These are phyloP conservation scores for Crithidia thermophila DNA, from an alignment of 208 protist genomes.

Conservation along the genomic window DNA sequence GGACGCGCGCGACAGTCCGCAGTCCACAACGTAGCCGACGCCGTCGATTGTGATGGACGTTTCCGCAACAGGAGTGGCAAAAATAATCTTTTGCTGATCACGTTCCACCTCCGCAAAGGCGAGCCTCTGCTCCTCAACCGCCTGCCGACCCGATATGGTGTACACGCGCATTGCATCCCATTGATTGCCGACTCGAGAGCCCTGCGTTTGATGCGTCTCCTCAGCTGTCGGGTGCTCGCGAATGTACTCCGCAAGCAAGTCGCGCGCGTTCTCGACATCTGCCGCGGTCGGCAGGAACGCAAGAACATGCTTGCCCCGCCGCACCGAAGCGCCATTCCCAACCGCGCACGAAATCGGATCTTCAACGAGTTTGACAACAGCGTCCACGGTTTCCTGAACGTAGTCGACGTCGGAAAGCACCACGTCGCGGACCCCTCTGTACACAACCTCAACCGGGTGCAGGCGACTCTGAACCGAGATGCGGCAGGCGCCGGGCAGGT, in stretches of 20 bases:
- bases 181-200: background rate
- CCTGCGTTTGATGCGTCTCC: too few relatives aligned
- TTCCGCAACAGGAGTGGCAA: conserved; percentile 98
- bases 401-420: conserved; percentile 83
- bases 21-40: conserved; percentile 98
- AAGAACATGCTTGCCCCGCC: conserved; percentile 37
- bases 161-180: conserved; percentile 23
- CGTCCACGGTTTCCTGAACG: conserved; percentile 37
- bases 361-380: conserved; percentile 38
- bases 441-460: conserved; percentile 63
- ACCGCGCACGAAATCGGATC: conserved; percentile 16
- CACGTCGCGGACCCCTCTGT: conserved; percentile 33
- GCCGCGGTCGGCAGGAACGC: conserved; percentile 57
- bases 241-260: background rate
- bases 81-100: conserved; percentile 82
- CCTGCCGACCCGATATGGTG: conserved; percentile 43
- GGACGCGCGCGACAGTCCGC: conserved; percentile 96
- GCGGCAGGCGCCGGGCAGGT: conserved; percentile 92
- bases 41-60: conserved; percentile 98
- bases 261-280: conserved; percentile 44
- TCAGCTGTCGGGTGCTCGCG: too few relatives aligned
- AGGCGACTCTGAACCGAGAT: conserved; percentile 94
- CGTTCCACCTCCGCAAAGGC: conserved; percentile 27
- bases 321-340: background rate
- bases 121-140: conserved; percentile 37